Conservation (phyloP, 805 yeast species). For the Starmerella gropengiesseri region DNA sequence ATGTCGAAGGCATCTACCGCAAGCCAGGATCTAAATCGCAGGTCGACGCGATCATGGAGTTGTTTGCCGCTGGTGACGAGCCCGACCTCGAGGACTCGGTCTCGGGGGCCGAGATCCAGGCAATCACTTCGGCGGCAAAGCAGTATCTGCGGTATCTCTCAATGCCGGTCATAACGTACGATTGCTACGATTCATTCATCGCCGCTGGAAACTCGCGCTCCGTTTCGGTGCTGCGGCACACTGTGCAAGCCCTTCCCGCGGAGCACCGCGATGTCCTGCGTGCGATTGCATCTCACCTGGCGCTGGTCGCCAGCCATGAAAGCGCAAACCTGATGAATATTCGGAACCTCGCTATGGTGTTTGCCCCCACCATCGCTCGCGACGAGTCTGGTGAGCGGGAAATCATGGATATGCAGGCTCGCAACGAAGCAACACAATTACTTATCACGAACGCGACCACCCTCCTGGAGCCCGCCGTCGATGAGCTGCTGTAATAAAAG, state of each 20-base stretch:
- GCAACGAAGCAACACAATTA: slow-evolving; percentile 69
- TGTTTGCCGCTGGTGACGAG: slow-evolving; percentile 29
- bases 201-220: slow-evolving; percentile 36
- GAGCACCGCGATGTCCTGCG: slow-evolving; percentile 54
- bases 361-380: slow-evolving; percentile 84
- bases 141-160: slow-evolving; percentile 77
- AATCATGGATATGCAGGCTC: slow-evolving; percentile 68
- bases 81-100: slow-evolving; percentile 29
- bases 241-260: slow-evolving; percentile 47
- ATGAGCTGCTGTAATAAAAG: slow-evolving; percentile 8
- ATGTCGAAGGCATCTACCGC: slow-evolving; percentile 78
- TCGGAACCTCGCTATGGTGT: slow-evolving; percentile 77
- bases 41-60: slow-evolving; percentile 37
- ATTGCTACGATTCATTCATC: slow-evolving; percentile 56
- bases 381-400: slow-evolving; percentile 73
- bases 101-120: slow-evolving; percentile 60
- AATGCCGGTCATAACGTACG: slow-evolving; percentile 69
- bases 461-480: slow-evolving; percentile 12
- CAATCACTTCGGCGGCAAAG: slow-evolving; percentile 76
- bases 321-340: slow-evolving; percentile 66
- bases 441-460: slow-evolving; percentile 32
- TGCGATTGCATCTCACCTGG: slow-evolving; percentile 53
- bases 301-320: slow-evolving; percentile 43
- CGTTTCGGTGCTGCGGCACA: slow-evolving; percentile 36
- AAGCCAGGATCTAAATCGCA: slow-evolving; percentile 75